phyloP scores from a whole-genome alignment of 192 early-diverging fungal genomes.

The Chytriomyces hyalinus region DNA sequence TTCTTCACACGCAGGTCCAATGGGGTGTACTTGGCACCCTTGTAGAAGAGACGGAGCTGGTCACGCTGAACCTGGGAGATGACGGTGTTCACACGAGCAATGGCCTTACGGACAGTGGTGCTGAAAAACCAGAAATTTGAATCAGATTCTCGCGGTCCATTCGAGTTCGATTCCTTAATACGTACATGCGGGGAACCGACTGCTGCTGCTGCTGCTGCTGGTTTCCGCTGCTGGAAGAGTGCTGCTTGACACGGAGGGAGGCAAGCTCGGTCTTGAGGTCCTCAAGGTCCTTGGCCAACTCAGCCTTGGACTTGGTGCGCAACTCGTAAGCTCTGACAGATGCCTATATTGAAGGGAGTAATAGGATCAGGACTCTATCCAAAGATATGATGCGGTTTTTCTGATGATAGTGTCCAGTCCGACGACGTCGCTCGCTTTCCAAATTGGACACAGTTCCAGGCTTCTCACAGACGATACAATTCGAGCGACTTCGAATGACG shows the following conservation, averaged over 20 bases:
- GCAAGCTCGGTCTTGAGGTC: constrained; percentile 94
- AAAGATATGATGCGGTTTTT: too few species aligned
- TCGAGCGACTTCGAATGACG: too few species aligned
- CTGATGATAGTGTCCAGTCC: too few species aligned
- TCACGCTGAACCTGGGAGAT: constrained; percentile 92
- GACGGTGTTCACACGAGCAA: constrained; percentile 94
- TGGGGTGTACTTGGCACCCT: constrained; percentile 93
- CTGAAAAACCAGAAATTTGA: constrained; percentile 41
- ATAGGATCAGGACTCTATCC: too few species aligned
- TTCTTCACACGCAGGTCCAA: constrained; percentile 98
- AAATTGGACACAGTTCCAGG: too few species aligned
- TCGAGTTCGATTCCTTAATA: neutral
- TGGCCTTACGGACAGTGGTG: constrained; percentile 87
- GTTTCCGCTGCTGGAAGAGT: constrained; percentile 74
- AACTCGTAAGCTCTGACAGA: constrained; percentile 75
- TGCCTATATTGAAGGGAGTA: neutral
- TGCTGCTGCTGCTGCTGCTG: constrained; percentile 57
- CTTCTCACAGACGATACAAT: too few species aligned
- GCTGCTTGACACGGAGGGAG: constrained; percentile 92
- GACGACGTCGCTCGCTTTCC: too few species aligned
- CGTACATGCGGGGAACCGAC: constrained; percentile 76
- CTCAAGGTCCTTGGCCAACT: constrained; percentile 89
- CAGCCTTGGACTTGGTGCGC: constrained; percentile 91
- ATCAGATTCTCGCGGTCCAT: too few species aligned
- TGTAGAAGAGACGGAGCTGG: constrained; percentile 87